Evolutionary conservation across 202 grass and related monocot genomes (phyloP).

Genomic region (Saccharum hybrid): DNA sequence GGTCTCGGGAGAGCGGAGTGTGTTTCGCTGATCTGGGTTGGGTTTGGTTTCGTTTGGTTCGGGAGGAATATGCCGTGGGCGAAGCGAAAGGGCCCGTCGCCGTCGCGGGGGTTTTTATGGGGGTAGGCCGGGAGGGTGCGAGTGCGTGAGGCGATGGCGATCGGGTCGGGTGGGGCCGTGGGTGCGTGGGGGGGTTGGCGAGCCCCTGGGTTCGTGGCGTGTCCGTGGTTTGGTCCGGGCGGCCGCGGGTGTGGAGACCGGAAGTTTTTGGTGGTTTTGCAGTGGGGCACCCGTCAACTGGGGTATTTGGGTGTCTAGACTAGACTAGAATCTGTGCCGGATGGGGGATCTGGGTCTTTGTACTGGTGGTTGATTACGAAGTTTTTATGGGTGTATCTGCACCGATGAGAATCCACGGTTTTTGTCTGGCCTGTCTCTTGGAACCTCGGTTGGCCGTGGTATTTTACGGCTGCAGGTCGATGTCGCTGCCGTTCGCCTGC

Average conservation of each 20-base stretch:
- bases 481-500: not conserved
- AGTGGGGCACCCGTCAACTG: not conserved
- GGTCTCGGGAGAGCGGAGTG: slow-evolving; percentile 4
- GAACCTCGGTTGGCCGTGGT: slow-evolving; percentile 31
- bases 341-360: too few relatives aligned
- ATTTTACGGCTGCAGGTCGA: not conserved
- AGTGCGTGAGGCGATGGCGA: not conserved
- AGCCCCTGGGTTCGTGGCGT: slow-evolving; percentile 44
- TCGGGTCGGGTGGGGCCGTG: not conserved
- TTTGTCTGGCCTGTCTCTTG: slow-evolving; percentile 26
- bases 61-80: slow-evolving; percentile 25
- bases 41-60: not conserved
- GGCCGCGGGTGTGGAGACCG: not conserved
- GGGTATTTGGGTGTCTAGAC: not conserved
- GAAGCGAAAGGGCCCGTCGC: not conserved
- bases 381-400: not conserved
- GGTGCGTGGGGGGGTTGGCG: not conserved
- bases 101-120: slow-evolving; percentile 48
- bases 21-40: not conserved
- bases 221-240: not conserved
- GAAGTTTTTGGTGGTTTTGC: not conserved
- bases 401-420: not conserved
- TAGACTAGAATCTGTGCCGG: not conserved
- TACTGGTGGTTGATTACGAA: not conserved
- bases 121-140: not conserved